These are phyloP conservation scores for Colletotrichum sp. DNA, from an alignment of 2,329 filamentous ascomycete genomes.

Conservation along the genomic window DNA sequence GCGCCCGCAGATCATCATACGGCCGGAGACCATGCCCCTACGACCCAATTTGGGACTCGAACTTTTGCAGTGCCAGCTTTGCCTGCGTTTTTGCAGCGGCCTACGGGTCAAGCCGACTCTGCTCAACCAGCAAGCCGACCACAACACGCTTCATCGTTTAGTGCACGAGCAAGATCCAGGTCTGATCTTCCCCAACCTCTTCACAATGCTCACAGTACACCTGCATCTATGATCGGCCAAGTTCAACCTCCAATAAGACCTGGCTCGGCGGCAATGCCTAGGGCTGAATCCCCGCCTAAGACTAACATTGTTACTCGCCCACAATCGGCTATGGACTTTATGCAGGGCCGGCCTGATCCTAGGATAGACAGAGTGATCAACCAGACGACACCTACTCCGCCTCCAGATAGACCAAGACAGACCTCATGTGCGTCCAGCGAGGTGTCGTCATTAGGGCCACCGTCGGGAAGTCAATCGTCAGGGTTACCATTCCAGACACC, in stretches of 20 bases:
- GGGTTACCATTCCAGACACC: constrained; percentile 28
- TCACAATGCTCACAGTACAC: not conserved
- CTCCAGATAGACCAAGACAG: not conserved
- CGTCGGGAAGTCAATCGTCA: constrained; percentile 29
- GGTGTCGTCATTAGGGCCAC: constrained; percentile 31
- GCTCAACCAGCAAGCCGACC: not conserved
- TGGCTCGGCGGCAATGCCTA: not conserved
- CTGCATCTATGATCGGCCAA: not conserved
- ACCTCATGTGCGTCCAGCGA: constrained; percentile 16
- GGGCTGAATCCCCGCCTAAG: not conserved
- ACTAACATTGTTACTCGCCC: not conserved
- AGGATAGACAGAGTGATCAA: not conserved
- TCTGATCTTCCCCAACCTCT: not conserved
- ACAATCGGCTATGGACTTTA: not conserved
- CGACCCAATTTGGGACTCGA: fast-evolving
- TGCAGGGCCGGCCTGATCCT: not conserved
- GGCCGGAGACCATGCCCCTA: not conserved
- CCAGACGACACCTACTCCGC: not conserved
- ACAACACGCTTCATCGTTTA: not conserved
- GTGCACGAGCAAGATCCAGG: not conserved
- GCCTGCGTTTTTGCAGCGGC: not conserved
- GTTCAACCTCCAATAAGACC: not conserved
- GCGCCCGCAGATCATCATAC: not conserved
- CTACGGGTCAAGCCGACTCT: not conserved
- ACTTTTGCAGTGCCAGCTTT: not conserved